Percentiles rank a stretch among this genome's conserved stretches.
phyloP scores from a whole-genome alignment of 2,329 filamentous ascomycete species.

The Trichoderma brevicompactum region DNA sequence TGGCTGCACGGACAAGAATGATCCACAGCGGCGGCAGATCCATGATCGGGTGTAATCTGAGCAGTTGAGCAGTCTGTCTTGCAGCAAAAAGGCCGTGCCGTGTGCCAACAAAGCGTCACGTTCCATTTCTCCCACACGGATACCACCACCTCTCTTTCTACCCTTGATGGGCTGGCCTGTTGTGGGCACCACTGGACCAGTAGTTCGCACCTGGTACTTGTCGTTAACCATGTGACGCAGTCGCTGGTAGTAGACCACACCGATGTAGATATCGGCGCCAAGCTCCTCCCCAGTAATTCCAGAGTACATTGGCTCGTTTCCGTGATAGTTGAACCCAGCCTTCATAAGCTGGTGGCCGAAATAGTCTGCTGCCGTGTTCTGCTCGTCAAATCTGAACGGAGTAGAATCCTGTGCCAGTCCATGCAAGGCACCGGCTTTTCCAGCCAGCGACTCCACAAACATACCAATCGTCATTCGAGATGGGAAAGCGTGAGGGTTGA shows the following conservation, averaged over 20 bases:
- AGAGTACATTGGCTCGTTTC: slow-evolving; percentile 98
- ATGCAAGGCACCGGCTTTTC: slow-evolving; percentile 91
- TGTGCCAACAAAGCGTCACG: slow-evolving; percentile 93
- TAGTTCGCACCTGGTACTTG: slow-evolving; percentile 97
- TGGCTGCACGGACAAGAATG: slow-evolving; percentile 85
- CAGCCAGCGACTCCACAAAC: slow-evolving; percentile 96
- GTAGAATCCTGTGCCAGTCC: slow-evolving; percentile 96
- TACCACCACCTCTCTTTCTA: slow-evolving; percentile 93
- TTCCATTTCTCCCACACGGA: slow-evolving; percentile 99
- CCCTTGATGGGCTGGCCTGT: slow-evolving; percentile 98
- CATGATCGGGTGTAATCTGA: slow-evolving; percentile 89
- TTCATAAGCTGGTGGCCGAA: slow-evolving; percentile 95
- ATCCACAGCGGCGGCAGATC: slow-evolving; percentile 87
- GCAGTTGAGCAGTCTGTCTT: slow-evolving; percentile 96
- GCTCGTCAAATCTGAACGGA: slow-evolving; percentile 91
- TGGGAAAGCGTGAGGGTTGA: slow-evolving; percentile 98
- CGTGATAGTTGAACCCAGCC: slow-evolving; percentile 97
- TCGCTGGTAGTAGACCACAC: slow-evolving; percentile 97
- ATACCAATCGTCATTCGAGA: slow-evolving; percentile 99
- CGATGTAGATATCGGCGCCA: slow-evolving; percentile 92
- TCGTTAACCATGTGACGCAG: slow-evolving; percentile 99
- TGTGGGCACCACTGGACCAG: slow-evolving; percentile 84
- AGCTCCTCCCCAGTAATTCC: slow-evolving; percentile 96
- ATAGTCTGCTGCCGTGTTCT: slow-evolving; percentile 89
- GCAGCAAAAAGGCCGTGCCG: slow-evolving; percentile 90